Conservation (phyloP, 768 basidiomycete genomes). For the Chlorophyllum brunneum region DNA sequence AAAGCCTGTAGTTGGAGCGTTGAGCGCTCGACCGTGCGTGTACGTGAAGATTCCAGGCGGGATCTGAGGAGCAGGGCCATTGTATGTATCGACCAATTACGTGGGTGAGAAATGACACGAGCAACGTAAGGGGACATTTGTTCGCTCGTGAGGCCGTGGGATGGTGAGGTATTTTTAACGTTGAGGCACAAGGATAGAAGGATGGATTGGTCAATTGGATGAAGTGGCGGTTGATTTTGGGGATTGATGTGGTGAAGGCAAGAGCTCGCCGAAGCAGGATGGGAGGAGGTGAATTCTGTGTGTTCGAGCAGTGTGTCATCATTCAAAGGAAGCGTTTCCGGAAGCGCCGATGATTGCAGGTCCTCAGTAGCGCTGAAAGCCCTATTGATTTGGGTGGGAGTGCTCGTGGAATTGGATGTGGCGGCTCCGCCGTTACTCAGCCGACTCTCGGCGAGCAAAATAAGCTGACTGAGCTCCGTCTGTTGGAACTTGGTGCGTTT, state of each 20-base stretch:
- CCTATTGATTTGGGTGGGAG: conserved; percentile 12
- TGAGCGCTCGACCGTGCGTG: conserved; percentile 90
- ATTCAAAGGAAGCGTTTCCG: conserved; percentile 82
- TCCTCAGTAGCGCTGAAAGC: conserved; percentile 8
- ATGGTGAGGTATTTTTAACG: conserved; percentile 83
- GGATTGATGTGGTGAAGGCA: conserved; percentile 75
- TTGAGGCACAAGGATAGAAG: conserved; percentile 89
- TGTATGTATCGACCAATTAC: conserved; percentile 95
- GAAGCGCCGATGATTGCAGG: conserved; percentile 33
- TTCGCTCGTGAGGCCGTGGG: conserved; percentile 85
- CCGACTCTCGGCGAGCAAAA: conserved; percentile 88
- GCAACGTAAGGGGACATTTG: conserved; percentile 92
- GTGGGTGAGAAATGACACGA: conserved; percentile 84
- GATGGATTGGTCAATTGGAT: conserved; percentile 92
- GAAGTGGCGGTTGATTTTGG: conserved; percentile 76
- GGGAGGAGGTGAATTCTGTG: conserved; percentile 84
- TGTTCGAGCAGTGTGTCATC: conserved; percentile 96
- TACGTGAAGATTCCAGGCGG: conserved; percentile 82
- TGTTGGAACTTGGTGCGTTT: conserved; percentile 94
- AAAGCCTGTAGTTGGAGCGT: conserved; percentile 92
- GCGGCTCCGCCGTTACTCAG: conserved; percentile 31
- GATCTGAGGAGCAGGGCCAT: conserved; percentile 94
- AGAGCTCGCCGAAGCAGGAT: conserved; percentile 40
- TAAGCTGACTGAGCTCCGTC: conserved; percentile 81
- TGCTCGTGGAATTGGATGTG: conserved; percentile 11